phyloP scores from a whole-genome alignment of 495 filamentous ascomycete species.

The Tuber umbilicatum region DNA sequence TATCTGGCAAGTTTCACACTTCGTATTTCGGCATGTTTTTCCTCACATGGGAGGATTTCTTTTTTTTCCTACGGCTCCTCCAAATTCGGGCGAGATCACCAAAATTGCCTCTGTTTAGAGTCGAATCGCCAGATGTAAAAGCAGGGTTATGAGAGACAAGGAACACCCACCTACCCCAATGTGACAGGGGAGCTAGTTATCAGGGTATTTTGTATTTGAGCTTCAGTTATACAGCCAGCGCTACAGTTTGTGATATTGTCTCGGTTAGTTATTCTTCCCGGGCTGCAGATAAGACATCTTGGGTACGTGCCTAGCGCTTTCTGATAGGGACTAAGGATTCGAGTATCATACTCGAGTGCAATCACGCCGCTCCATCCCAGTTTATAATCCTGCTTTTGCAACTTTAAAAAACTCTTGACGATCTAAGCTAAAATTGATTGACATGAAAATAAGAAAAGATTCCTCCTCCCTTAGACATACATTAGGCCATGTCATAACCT shows the following conservation, averaged over 20 bases:
- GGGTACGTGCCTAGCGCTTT: background rate
- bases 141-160: background rate
- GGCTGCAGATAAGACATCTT: background rate
- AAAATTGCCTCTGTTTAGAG: too few species aligned
- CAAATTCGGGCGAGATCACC: background rate
- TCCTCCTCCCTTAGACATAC: too few species aligned
- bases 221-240: background rate
- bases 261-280: background rate
- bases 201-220: background rate
- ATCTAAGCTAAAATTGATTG: too few species aligned
- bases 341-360: too few species aligned
- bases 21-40: background rate
- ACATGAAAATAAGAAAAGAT: too few species aligned
- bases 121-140: background rate
- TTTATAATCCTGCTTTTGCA: too few species aligned
- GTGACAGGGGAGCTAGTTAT: background rate
- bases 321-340: background rate
- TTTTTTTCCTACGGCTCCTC: background rate
- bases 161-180: background rate
- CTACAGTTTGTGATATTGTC: background rate
- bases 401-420: too few species aligned
- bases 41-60: background rate
- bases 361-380: too few species aligned
- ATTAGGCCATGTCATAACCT: too few species aligned
- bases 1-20: background rate